Conservation (phyloP, 2,329 filamentous ascomycete species). For the Elsinoe batatas region DNA sequence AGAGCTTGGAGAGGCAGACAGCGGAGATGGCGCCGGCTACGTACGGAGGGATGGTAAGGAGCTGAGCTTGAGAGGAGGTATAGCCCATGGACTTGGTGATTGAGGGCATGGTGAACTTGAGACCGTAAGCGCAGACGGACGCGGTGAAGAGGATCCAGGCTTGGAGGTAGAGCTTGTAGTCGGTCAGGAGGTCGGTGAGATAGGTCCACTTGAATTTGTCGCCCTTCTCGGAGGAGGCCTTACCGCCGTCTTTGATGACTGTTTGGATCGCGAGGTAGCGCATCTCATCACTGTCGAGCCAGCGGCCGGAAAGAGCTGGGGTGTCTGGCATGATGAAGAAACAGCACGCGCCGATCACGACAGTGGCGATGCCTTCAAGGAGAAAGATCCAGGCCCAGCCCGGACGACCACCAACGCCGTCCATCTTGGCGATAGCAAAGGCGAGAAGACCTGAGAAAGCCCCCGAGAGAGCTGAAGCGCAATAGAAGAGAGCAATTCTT, state of each 20-base stretch:
- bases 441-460: constrained; percentile 22
- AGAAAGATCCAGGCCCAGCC: constrained; percentile 40
- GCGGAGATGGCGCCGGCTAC: constrained; percentile 25
- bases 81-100: constrained; percentile 33
- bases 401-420: constrained; percentile 31
- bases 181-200: constrained; percentile 18
- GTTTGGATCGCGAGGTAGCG: constrained; percentile 18
- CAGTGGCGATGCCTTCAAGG: constrained; percentile 47
- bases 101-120: constrained; percentile 35
- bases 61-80: constrained; percentile 19
- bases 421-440: constrained; percentile 30
- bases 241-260: constrained; percentile 18
- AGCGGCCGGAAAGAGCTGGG: constrained; percentile 20
- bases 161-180: constrained; percentile 22
- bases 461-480: constrained; percentile 17
- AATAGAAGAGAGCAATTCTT: constrained; percentile 20
- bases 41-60: constrained; percentile 24
- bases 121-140: constrained; percentile 25
- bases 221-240: constrained; percentile 15
- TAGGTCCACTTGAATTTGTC: constrained; percentile 22
- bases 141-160: constrained; percentile 21
- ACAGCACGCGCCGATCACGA: constrained; percentile 43
- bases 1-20: constrained; percentile 21
- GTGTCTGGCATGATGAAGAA: constrained; percentile 47
- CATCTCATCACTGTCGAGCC: constrained; percentile 22